Percentiles rank a stretch among this genome's conserved stretches.
phyloP scores from a whole-genome alignment of 1,284 basidiomycete genomes.

The Microbotryum lychnidis-dioicae region DNA sequence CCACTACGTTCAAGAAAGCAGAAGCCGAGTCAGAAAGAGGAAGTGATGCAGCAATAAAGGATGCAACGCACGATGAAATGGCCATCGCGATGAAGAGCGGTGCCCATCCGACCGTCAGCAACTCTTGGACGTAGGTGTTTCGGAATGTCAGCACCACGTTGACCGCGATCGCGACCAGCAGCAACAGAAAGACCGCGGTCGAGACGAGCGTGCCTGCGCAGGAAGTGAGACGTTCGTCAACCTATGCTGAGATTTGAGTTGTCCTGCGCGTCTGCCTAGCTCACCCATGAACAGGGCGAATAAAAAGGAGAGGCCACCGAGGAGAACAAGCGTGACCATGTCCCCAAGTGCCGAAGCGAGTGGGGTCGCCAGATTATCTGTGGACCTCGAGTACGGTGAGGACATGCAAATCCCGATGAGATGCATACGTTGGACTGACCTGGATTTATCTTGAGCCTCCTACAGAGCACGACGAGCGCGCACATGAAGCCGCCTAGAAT shows the following conservation, averaged over 20 bases:
- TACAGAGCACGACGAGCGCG: slow-evolving; percentile 67
- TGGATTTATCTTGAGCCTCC: slow-evolving; percentile 69
- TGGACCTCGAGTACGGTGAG: neutral
- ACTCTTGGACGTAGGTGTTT: slow-evolving; percentile 58
- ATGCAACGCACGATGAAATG: slow-evolving; percentile 51
- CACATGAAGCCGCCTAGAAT: slow-evolving; percentile 91
- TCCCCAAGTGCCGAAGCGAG: slow-evolving; percentile 88
- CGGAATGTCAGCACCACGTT: slow-evolving; percentile 51
- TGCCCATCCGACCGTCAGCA: slow-evolving; percentile 77
- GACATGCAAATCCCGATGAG: neutral
- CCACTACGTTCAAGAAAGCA: slow-evolving; percentile 47
- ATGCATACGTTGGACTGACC: slow-evolving; percentile 47
- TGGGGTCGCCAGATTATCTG: slow-evolving; percentile 91
- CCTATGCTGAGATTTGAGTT: no score
- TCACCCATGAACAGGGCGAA: slow-evolving; percentile 37
- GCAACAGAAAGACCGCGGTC: slow-evolving; percentile 55
- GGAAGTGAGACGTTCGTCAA: no score
- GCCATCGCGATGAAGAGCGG: slow-evolving; percentile 87
- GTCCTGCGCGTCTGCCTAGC: neutral
- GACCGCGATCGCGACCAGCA: slow-evolving; percentile 50
- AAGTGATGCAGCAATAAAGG: neutral
- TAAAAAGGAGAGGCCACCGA: slow-evolving; percentile 37
- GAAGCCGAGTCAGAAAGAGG: neutral
- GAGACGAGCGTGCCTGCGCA: slow-evolving; percentile 40
- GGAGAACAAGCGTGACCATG: slow-evolving; percentile 60